A percentile compares a stretch with the other conserved stretches of the same genome.
Conservation (phyloP, 331 rosid genomes). For the Erythrophleum ivorense region DNA sequence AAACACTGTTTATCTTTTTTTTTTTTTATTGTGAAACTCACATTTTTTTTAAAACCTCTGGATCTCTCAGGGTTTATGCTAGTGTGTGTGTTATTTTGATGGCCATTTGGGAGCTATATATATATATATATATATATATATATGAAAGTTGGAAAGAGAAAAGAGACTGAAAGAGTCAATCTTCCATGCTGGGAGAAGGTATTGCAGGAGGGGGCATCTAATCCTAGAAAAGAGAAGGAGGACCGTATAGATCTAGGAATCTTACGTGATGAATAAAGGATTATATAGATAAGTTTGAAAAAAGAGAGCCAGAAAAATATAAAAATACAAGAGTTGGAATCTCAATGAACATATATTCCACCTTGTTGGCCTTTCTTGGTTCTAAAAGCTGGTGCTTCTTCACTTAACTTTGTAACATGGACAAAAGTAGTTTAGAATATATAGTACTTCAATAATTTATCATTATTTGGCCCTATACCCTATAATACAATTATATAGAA, state of each 20-base stretch:
- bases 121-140: too few species aligned
- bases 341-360: slow-evolving; percentile 23
- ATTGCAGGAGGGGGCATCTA: too few species aligned
- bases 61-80: too few species aligned
- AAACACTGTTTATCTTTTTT: too few species aligned
- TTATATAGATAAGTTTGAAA: background rate
- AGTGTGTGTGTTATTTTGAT: too few species aligned
- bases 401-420: background rate
- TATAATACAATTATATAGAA: background rate
- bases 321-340: slow-evolving; percentile 41
- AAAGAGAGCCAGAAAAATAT: background rate
- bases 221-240: too few species aligned
- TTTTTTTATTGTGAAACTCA: too few species aligned
- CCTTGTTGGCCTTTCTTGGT: slow-evolving; percentile 33
- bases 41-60: too few species aligned
- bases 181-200: too few species aligned
- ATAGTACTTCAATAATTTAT: slow-evolving; percentile 39
- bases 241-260: background rate
- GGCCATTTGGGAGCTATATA: too few species aligned
- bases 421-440: background rate
- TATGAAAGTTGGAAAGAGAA: too few species aligned
- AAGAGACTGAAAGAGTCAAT: too few species aligned
- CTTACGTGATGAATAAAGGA: background rate
- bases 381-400: slow-evolving; percentile 38
- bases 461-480: slow-evolving; percentile 35